Percentiles rank a stretch among this genome's conserved stretches.
Conservation (phyloP, 306 rosid species). For the Styphnolobium japonicum region DNA sequence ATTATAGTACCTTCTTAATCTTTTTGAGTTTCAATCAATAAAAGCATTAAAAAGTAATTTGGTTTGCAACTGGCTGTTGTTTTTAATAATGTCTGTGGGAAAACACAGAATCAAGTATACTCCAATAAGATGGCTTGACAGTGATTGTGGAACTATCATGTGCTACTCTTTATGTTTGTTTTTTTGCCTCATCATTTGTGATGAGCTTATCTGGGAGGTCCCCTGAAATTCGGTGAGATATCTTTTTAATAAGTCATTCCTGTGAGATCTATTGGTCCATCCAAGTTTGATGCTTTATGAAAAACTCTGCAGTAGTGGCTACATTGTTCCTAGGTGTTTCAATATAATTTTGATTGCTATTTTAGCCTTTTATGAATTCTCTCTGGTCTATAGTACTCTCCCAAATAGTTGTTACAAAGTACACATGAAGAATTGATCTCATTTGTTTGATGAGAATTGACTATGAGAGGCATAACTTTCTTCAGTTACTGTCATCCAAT, state of each 20-base stretch:
- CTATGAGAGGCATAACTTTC: background rate
- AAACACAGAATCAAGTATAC: background rate
- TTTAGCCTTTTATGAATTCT: conserved; percentile 8
- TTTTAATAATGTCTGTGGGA: background rate
- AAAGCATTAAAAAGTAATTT: background rate
- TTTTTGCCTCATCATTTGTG: background rate
- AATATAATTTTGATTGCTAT: background rate
- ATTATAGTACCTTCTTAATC: background rate
- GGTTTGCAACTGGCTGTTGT: background rate
- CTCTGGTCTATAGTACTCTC: background rate
- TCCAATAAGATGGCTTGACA: background rate
- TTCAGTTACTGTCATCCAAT: background rate
- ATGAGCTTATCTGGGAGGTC: background rate
- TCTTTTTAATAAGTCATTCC: background rate
- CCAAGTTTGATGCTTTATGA: background rate
- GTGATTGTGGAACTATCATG: background rate
- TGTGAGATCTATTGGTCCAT: conserved; percentile 5
- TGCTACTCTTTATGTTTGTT: background rate
- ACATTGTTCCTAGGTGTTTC: background rate
- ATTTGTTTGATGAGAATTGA: background rate
- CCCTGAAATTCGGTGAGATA: background rate
- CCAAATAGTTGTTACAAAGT: background rate
- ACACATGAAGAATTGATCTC: background rate
- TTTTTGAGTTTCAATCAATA: background rate
- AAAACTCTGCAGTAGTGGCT: background rate